phyloP scores from a whole-genome alignment of 2,329 filamentous ascomycete genomes.

The Microcyclospora tardicrescens region DNA sequence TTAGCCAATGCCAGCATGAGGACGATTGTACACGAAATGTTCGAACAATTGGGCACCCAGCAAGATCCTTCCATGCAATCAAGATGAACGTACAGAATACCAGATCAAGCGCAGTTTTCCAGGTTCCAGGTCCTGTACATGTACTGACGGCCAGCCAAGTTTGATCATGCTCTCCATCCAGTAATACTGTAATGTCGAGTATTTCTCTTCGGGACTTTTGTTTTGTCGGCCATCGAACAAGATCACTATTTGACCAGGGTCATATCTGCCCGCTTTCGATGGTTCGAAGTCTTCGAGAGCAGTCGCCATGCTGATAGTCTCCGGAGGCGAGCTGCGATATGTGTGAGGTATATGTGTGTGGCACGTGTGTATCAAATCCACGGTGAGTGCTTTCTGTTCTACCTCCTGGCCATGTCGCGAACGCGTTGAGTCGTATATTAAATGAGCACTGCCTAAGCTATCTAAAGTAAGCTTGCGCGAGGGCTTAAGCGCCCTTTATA shows the following conservation, averaged over 20 bases:
- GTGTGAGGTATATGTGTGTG: no score
- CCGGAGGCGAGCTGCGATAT: background rate
- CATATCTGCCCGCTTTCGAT: conserved; percentile 13
- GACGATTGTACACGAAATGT: background rate
- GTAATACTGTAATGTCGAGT: conserved; percentile 14
- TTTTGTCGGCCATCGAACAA: conserved; percentile 21
- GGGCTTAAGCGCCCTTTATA: no score
- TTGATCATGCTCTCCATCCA: conserved; percentile 14
- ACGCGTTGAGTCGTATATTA: no score
- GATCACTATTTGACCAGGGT: conserved; percentile 20
- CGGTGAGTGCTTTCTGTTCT: no score
- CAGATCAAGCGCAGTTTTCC: conserved; percentile 19
- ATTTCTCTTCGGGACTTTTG: conserved; percentile 13
- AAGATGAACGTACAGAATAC: conserved; percentile 14
- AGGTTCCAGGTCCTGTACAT: conserved; percentile 15
- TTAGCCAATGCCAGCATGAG: no score
- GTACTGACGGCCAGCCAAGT: conserved; percentile 14
- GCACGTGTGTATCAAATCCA: no score
- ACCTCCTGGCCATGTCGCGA: no score
- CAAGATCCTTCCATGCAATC: background rate
- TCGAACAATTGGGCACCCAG: background rate
- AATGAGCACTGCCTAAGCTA: no score
- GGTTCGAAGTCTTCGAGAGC: conserved; percentile 15
- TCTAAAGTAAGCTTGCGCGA: no score
- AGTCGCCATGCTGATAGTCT: conserved; percentile 1